Conservation (phyloP, 1,284 basidiomycete genomes). For the Tilletia caries region DNA sequence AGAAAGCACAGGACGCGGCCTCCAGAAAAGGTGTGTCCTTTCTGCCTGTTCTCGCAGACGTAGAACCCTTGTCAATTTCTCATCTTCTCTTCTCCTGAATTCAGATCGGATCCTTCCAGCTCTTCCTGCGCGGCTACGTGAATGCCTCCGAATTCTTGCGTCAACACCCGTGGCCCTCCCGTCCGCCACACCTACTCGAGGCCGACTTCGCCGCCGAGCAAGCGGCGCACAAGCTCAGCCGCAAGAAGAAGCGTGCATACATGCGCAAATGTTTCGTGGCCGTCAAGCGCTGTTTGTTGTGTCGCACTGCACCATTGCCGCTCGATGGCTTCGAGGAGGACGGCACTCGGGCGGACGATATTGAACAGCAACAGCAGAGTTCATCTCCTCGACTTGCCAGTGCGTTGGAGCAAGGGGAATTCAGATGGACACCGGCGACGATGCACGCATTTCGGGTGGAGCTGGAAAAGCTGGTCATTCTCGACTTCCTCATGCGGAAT, state of each 20-base stretch:
- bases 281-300: slow-evolving; percentile 44
- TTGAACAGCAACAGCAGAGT: slow-evolving; percentile 50
- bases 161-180: slow-evolving; percentile 80
- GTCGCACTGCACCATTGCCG: slow-evolving; percentile 68
- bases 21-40: slow-evolving; percentile 27
- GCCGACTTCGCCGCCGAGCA: slow-evolving; percentile 76
- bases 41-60: too few species aligned
- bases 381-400: slow-evolving; percentile 55
- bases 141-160: slow-evolving; percentile 83
- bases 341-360: slow-evolving; percentile 21
- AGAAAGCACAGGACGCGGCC: slow-evolving; percentile 28
- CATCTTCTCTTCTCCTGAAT: slow-evolving; percentile 58
- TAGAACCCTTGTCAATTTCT: too few species aligned
- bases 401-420: slow-evolving; percentile 51
- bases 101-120: slow-evolving; percentile 86
- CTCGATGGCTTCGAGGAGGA: slow-evolving; percentile 59
- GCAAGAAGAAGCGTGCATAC: slow-evolving; percentile 37
- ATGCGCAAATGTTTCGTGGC: slow-evolving; percentile 42
- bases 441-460: slow-evolving; percentile 79
- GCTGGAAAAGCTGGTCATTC: slow-evolving; percentile 67
- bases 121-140: slow-evolving; percentile 77
- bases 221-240: slow-evolving; percentile 49
- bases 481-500: slow-evolving; percentile 83
- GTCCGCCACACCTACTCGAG: slow-evolving; percentile 59
- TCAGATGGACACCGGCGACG: slow-evolving; percentile 73